Evolutionary conservation across 331 rosid species (phyloP).

Genomic region (Cucumis variabilis): DNA sequence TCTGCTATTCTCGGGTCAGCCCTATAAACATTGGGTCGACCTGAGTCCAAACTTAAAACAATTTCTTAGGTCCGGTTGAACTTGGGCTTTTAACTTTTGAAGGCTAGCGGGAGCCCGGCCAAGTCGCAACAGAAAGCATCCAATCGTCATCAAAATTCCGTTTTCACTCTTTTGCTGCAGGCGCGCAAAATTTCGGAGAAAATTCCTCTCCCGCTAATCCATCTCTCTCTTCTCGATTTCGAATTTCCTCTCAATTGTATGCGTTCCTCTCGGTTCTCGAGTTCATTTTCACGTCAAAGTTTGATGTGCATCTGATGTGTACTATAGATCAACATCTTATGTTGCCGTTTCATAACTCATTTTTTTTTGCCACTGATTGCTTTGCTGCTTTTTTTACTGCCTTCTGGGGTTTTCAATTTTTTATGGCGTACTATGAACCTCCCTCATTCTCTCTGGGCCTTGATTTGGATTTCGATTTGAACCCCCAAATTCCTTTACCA

Average conservation of each 20-base stretch:
- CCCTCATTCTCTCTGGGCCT: conserved; percentile 94
- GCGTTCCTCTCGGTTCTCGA: not conserved
- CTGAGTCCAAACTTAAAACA: too few species aligned
- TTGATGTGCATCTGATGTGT: not conserved
- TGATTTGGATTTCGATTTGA: conserved; percentile 59
- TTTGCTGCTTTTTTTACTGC: conserved; percentile 2
- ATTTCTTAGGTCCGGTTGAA: too few species aligned
- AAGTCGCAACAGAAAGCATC: not conserved
- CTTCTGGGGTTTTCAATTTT: conserved; percentile 1
- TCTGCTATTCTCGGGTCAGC: too few species aligned
- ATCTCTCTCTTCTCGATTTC: not conserved
- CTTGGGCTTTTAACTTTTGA: too few species aligned
- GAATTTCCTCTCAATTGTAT: not conserved
- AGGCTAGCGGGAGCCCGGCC: not conserved
- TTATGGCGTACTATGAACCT: conserved; percentile 70
- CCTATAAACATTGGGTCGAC: too few species aligned
- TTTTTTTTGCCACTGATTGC: not conserved
- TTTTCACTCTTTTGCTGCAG: not conserved
- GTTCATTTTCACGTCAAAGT: not conserved
- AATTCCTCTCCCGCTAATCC: conserved; percentile 13
- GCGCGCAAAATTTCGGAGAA: conserved; percentile 8
- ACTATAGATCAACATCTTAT: not conserved
- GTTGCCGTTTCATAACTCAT: not conserved
- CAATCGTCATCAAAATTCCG: not conserved
- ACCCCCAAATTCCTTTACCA: conserved; percentile 37